A percentile compares a stretch with the other conserved stretches of the same genome.
phyloP scores from a whole-genome alignment of 1,139 yeast species.

The Protomyces pachydermus region DNA sequence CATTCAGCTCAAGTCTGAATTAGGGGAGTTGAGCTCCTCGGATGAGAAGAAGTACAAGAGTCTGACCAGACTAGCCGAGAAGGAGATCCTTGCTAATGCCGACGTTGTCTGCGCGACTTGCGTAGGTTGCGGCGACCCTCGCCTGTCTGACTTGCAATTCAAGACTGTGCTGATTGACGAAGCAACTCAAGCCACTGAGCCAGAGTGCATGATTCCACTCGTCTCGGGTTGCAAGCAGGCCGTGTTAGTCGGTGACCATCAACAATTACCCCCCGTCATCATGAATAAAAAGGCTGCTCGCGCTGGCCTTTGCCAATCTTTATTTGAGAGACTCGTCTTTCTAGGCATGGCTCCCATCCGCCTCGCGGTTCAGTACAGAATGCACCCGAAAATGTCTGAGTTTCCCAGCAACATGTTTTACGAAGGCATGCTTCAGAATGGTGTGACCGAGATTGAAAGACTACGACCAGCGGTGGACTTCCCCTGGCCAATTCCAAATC shows the following conservation, averaged over 20 bases:
- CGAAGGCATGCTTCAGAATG: slow-evolving; percentile 88
- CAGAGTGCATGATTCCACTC: slow-evolving; percentile 82
- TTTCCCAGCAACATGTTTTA: slow-evolving; percentile 90
- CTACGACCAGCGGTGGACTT: slow-evolving; percentile 53
- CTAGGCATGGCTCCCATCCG: slow-evolving; percentile 82
- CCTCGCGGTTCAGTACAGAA: slow-evolving; percentile 87
- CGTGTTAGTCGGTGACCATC: slow-evolving; percentile 88
- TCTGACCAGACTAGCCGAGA: slow-evolving; percentile 49
- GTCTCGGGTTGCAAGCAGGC: slow-evolving; percentile 87
- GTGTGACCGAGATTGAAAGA: slow-evolving; percentile 74
- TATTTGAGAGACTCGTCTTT: slow-evolving; percentile 79
- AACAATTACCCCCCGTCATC: slow-evolving; percentile 89
- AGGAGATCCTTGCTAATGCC: slow-evolving; percentile 50
- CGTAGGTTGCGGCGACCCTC: slow-evolving; percentile 79
- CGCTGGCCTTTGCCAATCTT: slow-evolving; percentile 78
- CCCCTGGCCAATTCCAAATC: slow-evolving; percentile 82
- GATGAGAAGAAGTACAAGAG: slow-evolving; percentile 50
- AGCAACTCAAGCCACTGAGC: slow-evolving; percentile 90
- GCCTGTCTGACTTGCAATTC: slow-evolving; percentile 55
- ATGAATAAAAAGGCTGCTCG: slow-evolving; percentile 72
- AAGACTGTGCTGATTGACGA: slow-evolving; percentile 83
- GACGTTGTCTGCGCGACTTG: slow-evolving; percentile 89
- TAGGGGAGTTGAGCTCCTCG: slow-evolving; percentile 61
- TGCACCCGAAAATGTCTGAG: slow-evolving; percentile 85
- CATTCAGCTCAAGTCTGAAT: slow-evolving; percentile 53